A percentile compares a stretch with the other conserved stretches of the same genome.
Evolutionary conservation across 140 eudicot species (phyloP).

Genomic region (Erigeron philadelphicus): DNA sequence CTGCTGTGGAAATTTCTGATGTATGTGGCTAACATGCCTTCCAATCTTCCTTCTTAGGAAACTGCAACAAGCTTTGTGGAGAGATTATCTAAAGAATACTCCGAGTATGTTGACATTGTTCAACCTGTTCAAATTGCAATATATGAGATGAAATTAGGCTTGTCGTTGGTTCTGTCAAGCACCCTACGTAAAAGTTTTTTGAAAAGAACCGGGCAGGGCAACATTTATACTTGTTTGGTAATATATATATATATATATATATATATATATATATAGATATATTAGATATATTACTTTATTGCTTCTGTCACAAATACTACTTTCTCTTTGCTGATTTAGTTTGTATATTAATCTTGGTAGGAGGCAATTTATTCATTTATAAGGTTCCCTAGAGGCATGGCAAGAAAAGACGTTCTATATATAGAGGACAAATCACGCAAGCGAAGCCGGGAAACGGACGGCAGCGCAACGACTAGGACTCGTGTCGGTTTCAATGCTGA

Average conservation of each 20-base stretch:
- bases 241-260: no score
- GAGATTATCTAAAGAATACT: conserved; percentile 59
- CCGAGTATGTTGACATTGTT: conserved; percentile 55
- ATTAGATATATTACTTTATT: not conserved
- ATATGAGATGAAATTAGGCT: conserved; percentile 87
- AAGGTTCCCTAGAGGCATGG: conserved; percentile 69
- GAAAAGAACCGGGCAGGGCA: conserved; percentile 40
- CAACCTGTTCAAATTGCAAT: conserved; percentile 86
- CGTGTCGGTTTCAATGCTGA: conserved; percentile 24
- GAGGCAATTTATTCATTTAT: conserved; percentile 50
- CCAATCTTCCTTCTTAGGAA: conserved; percentile 33
- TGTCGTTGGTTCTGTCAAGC: conserved; percentile 55
- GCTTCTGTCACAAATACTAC: not conserved
- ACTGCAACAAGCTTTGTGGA: conserved; percentile 60
- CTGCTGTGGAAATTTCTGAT: not conserved
- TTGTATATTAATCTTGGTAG: conserved; percentile 31
- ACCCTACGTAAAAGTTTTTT: conserved; percentile 29
- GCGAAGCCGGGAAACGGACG: no score
- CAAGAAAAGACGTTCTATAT: conserved; percentile 34
- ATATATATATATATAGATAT: no score
- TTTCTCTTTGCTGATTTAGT: conserved; percentile 2
- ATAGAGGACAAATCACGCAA: conserved; percentile 25
- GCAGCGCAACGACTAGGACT: no score
- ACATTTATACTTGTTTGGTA: conserved; percentile 52
- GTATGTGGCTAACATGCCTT: conserved; percentile 11